phyloP scores from a whole-genome alignment of 192 early-diverging fungal species.

The Gamsiella multidivaricata region DNA sequence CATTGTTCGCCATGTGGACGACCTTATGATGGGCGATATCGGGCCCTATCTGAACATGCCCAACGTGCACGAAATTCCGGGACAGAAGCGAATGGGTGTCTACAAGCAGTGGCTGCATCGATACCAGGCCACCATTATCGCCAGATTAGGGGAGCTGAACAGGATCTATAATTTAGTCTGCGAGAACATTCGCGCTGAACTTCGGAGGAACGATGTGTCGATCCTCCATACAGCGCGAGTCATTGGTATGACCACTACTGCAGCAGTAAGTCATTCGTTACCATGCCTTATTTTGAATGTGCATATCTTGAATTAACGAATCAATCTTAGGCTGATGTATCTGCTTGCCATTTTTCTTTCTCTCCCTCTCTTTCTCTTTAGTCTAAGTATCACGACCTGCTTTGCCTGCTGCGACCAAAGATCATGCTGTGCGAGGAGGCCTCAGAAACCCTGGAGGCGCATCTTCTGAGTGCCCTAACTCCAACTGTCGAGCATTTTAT shows the following conservation, averaged over 20 bases:
- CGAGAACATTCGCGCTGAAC: conserved; percentile 32
- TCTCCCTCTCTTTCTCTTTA: conserved; percentile 19
- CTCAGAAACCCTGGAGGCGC: conserved; percentile 66
- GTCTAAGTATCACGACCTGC: conserved; percentile 67
- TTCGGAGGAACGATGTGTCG: conserved; percentile 29
- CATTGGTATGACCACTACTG: conserved; percentile 71
- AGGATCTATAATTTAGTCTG: conserved; percentile 24
- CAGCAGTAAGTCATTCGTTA: conserved; percentile 56
- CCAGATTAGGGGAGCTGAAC: conserved; percentile 17
- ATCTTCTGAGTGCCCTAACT: conserved; percentile 61
- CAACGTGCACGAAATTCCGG: conserved; percentile 50
- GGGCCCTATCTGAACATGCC: neutral
- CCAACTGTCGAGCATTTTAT: conserved; percentile 62
- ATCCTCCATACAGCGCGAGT: conserved; percentile 48
- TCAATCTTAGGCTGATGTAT: no score
- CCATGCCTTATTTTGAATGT: no score
- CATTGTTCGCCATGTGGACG: conserved; percentile 33
- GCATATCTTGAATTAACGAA: no score
- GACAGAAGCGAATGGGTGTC: conserved; percentile 36
- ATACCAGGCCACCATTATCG: conserved; percentile 8
- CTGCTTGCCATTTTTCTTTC: no score
- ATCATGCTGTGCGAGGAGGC: conserved; percentile 71
- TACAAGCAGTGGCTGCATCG: conserved; percentile 50
- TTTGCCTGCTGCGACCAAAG: conserved; percentile 56
- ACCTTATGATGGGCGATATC: conserved; percentile 23